These are phyloP conservation scores for Trifolium pratense DNA, from an alignment of 306 rosid genomes.

Conservation along the genomic window DNA sequence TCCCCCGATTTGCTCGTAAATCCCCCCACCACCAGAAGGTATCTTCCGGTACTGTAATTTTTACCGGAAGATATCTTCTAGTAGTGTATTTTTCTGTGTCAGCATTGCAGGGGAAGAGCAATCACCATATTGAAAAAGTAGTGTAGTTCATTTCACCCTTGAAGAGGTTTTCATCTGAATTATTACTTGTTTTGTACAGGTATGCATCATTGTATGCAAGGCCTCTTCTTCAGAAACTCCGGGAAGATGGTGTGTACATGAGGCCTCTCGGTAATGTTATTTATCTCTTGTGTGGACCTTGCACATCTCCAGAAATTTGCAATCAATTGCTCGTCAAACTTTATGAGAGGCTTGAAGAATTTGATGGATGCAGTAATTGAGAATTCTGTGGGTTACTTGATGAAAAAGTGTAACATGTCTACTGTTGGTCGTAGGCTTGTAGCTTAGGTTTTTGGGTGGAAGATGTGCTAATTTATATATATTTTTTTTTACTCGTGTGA, in stretches of 20 bases:
- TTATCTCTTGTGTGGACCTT: conserved; percentile 91
- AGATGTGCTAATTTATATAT: not conserved
- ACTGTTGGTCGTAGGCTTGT: conserved; percentile 26
- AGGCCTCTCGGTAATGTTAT: conserved; percentile 89
- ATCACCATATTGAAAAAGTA: not conserved
- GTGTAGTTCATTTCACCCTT: conserved; percentile 19
- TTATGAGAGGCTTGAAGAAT: conserved; percentile 65
- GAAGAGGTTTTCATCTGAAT: conserved; percentile 30
- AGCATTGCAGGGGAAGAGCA: no score
- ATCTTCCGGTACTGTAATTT: no score
- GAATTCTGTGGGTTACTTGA: conserved; percentile 7
- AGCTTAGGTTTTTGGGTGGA: conserved; percentile 8
- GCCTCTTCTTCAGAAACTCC: conserved; percentile 73
- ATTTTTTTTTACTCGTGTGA: no score
- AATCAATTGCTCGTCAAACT: conserved; percentile 72
- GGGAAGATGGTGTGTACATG: conserved; percentile 76
- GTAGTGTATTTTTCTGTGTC: no score
- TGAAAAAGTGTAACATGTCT: conserved; percentile 9
- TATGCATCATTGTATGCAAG: conserved; percentile 76
- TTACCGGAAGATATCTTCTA: no score
- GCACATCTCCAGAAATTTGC: conserved; percentile 79
- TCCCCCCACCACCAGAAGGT: no score
- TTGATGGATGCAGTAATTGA: conserved; percentile 40
- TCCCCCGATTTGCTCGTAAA: no score
- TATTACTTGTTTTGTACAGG: conserved; percentile 52